Conservation (phyloP, 129 eudicot species). For the Tagetes patula region DNA sequence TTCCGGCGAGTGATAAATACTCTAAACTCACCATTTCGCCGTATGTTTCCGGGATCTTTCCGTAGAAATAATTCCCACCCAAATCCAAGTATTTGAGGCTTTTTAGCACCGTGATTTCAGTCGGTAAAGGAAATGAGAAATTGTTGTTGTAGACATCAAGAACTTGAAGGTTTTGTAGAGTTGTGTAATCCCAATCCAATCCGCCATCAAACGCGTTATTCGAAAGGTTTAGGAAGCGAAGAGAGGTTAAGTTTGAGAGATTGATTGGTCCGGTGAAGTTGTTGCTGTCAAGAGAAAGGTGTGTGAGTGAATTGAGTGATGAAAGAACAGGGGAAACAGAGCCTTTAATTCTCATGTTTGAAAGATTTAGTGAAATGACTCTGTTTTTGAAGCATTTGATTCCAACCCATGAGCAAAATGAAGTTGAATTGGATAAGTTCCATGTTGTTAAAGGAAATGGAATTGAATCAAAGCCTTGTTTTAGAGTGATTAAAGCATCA, state of each 20-base stretch:
- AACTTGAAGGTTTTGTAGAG: constrained; percentile 52
- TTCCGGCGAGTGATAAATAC: constrained; percentile 79
- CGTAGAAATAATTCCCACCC: constrained; percentile 84
- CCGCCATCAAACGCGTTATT: constrained; percentile 66
- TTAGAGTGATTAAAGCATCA: constrained; percentile 61
- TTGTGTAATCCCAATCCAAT: constrained; percentile 62
- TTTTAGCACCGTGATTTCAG: constrained; percentile 45
- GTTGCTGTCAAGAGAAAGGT: constrained; percentile 75
- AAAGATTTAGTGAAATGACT: constrained; percentile 63
- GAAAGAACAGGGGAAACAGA: constrained; percentile 70
- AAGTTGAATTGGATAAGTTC: constrained; percentile 66
- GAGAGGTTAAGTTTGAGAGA: constrained; percentile 51
- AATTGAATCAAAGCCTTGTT: constrained; percentile 58
- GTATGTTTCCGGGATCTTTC: constrained; percentile 60
- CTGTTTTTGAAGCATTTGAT: constrained; percentile 59
- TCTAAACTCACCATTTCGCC: constrained; percentile 54
- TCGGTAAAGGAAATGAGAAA: constrained; percentile 63
- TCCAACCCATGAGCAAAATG: constrained; percentile 87
- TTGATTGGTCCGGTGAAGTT: constrained; percentile 81
- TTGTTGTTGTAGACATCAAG: constrained; percentile 86
- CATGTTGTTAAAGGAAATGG: constrained; percentile 45
- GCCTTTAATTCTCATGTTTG: constrained; percentile 72
- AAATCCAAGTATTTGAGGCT: constrained; percentile 73
- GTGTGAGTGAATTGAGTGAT: constrained; percentile 45
- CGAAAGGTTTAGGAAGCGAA: constrained; percentile 68